Percentiles rank a stretch among this genome's conserved stretches.
phyloP scores from a whole-genome alignment of 768 basidiomycete species.

The Lepiota venenata region DNA sequence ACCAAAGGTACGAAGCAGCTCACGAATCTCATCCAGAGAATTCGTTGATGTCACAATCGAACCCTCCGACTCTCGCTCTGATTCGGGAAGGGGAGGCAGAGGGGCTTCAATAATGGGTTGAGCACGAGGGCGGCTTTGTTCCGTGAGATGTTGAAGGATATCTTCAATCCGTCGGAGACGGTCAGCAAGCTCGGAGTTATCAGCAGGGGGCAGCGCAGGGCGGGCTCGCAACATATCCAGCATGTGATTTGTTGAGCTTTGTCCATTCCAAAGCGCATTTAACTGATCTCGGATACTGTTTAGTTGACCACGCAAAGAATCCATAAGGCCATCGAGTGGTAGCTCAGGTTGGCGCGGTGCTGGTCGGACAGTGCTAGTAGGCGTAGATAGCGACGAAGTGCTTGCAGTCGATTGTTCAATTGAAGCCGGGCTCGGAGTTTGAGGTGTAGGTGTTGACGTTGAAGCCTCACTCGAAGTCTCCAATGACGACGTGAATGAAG shows the following conservation, averaged over 20 bases:
- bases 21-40: constrained; percentile 26
- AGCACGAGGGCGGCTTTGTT: constrained; percentile 28
- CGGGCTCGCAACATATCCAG: constrained; percentile 61
- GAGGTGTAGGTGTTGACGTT: neutral
- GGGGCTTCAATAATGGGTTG: constrained; percentile 19
- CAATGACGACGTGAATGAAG: constrained; percentile 10
- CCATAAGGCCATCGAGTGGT: constrained; percentile 34
- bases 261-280: constrained; percentile 57
- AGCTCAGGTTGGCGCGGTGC: constrained; percentile 28
- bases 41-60: constrained; percentile 27
- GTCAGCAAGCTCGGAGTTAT: constrained; percentile 37
- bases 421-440: constrained; percentile 18
- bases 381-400: constrained; percentile 22
- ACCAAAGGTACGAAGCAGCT: constrained; percentile 17
- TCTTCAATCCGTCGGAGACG: constrained; percentile 45
- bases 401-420: constrained; percentile 5
- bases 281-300: constrained; percentile 51
- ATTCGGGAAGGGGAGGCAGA: constrained; percentile 17
- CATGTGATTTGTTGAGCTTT: constrained; percentile 54
- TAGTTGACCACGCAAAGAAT: constrained; percentile 41
- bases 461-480: constrained; percentile 8
- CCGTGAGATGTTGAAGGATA: constrained; percentile 35
- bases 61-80: constrained; percentile 13
- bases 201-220: constrained; percentile 30
- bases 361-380: constrained; percentile 28